Evolutionary conservation across 2,329 filamentous ascomycete species (phyloP).

Genomic region (Aspergillus hortae): DNA sequence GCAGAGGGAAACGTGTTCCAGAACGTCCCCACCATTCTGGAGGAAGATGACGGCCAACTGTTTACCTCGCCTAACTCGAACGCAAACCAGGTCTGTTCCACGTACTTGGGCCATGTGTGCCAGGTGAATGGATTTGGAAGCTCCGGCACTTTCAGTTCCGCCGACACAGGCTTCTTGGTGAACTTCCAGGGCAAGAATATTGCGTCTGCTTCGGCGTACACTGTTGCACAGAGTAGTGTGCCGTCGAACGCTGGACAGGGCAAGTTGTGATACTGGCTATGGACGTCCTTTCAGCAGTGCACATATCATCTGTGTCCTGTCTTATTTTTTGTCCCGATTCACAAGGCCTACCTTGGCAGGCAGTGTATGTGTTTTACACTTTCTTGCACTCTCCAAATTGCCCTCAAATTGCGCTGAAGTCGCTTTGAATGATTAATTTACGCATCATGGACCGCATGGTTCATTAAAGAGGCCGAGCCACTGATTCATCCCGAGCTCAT

Average conservation of each 20-base stretch:
- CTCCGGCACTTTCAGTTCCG: slow-evolving; percentile 30
- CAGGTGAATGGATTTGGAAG: slow-evolving; percentile 48
- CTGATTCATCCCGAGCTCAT: no score
- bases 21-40: slow-evolving; percentile 47
- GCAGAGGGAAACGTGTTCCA: slow-evolving; percentile 59
- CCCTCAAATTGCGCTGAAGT: no score
- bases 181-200: slow-evolving; percentile 54
- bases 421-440: no score
- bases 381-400: no score
- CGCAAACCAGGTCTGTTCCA: slow-evolving; percentile 42
- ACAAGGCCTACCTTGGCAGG: no score
- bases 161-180: slow-evolving; percentile 47
- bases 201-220: slow-evolving; percentile 37
- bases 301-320: no score
- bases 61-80: slow-evolving; percentile 34
- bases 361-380: no score
- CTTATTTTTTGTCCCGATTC: no score
- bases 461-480: no score
- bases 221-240: not conserved
- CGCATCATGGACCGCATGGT: no score
- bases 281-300: not conserved
- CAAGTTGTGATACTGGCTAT: not conserved
- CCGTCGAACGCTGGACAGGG: slow-evolving; percentile 1
- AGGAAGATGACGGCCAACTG: slow-evolving; percentile 34
- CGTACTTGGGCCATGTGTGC: slow-evolving; percentile 50